Conservation (phyloP, 768 basidiomycete species). For the Pholiota microspora region DNA sequence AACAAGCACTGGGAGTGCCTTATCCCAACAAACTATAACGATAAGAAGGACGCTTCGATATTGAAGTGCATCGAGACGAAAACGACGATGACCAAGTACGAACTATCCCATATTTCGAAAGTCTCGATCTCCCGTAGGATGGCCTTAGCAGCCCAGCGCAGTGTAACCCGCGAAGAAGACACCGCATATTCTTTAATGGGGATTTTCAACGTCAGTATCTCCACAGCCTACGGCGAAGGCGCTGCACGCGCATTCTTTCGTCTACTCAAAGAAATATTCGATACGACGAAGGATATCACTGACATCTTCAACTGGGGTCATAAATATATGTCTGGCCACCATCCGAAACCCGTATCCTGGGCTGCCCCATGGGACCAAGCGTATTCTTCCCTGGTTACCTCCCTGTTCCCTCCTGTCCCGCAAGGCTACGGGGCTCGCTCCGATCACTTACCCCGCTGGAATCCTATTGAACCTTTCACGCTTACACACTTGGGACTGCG, state of each 20-base stretch:
- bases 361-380: no score
- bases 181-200: constrained; percentile 13
- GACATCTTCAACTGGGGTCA: constrained; percentile 2
- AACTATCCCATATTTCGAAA: not conserved
- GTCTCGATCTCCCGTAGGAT: constrained; percentile 1
- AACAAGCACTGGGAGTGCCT: constrained; percentile 5
- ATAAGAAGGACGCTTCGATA: not conserved
- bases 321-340: not conserved
- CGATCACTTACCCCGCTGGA: not conserved
- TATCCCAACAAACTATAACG: not conserved
- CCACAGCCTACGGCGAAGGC: constrained; percentile 14
- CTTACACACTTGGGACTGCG: constrained; percentile 4
- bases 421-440: not conserved
- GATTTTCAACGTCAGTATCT: constrained; percentile 12
- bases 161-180: constrained; percentile 13
- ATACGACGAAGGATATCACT: not conserved
- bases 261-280: constrained; percentile 10
- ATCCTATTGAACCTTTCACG: not conserved
- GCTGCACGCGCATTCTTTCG: constrained; percentile 13
- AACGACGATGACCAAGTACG: constrained; percentile 8
- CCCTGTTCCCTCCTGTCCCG: not conserved
- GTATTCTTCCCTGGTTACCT: no score
- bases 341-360: not conserved
- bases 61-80: constrained; percentile 1
- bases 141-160: constrained; percentile 8